Evolutionary conservation across 768 basidiomycete species (phyloP), one percentile per base, ranked within the genome.

Genomic region (Lentinula boryana): DNA sequence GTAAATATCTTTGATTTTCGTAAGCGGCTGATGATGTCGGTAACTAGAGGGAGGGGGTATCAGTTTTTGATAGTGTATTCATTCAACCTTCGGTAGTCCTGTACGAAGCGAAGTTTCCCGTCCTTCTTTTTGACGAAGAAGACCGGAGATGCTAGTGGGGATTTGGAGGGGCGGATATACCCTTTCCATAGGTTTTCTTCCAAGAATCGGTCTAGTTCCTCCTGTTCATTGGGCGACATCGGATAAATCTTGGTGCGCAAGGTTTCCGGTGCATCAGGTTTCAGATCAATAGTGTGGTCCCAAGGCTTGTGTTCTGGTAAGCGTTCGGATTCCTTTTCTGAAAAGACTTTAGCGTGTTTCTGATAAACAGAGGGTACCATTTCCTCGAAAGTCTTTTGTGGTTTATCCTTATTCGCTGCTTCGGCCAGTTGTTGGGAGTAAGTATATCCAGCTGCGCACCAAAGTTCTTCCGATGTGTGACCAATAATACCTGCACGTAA

Each of bases 21-120:
- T 23, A 23, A 3, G 23, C 65, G 63, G 51, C 72, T 63, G 15
- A 77, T 60, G 2, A 76, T 54, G n/a, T 76, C 69, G 1, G 66
- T 63, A 50, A 78, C 70, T 1, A 73, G 68, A 0, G 74, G 75
- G 3, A 78, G 65, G 1, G 72, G 75, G 44, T 76, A 75, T 5
- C 61, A 59, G 57, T 75, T 68, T 21, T 71, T 68, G 15, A 70
- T 66, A 0, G 72, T 74, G 54, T 71, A 67, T 0, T 69, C 61
- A 54, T 78, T 78, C 0, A 76, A 67, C 1, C 62, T 49, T 15
- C 64, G 56, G 53, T 71, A 77, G 55, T 53, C 52, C 52, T 33
- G 58, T 71, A 77, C 56, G 64, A 44, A 63, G 68, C 0, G 57
- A 0, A 68, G 68, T 2, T 35, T 41, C 46, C 65, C 64, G 58